Evolutionary conservation across 31 red algal genomes (phyloP).

Genomic region (Asparagopsis taxiformis): DNA sequence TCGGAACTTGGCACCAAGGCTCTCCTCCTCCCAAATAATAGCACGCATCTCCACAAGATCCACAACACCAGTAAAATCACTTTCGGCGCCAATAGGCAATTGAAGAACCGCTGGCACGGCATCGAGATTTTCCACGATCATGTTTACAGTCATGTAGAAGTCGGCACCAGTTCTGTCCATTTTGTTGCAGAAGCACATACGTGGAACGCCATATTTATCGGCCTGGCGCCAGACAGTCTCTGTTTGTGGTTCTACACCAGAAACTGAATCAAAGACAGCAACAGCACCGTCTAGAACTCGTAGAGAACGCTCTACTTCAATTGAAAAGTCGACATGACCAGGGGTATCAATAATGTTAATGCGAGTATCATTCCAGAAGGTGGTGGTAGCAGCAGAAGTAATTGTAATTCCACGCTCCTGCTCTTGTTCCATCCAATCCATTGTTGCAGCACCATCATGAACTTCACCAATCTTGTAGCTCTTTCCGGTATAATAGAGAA

Average conservation of each 20-base stretch:
- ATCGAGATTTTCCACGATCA: slow-evolving; percentile 86
- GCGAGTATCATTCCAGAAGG: slow-evolving; percentile 90
- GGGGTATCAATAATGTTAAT: slow-evolving; percentile 99
- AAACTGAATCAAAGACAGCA: slow-evolving; percentile 97
- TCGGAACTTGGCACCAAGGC: slow-evolving; percentile 90
- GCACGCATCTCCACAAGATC: slow-evolving; percentile 98
- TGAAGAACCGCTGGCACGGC: slow-evolving; percentile 85
- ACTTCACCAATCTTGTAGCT: slow-evolving; percentile 99
- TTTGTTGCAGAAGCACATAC: slow-evolving; percentile 99
- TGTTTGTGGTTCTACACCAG: slow-evolving; percentile 98
- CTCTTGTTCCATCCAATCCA: slow-evolving; percentile 99
- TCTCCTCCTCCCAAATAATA: slow-evolving; percentile 97
- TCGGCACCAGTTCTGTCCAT: slow-evolving; percentile 99
- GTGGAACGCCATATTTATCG: slow-evolving; percentile 91
- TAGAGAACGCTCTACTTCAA: slow-evolving; percentile 97
- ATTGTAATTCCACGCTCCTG: slow-evolving; percentile 99
- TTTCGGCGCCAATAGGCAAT: slow-evolving; percentile 96
- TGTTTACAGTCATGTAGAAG: slow-evolving; percentile 91
- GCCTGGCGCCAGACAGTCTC: slow-evolving; percentile 99
- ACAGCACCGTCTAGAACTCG: slow-evolving; percentile 98
- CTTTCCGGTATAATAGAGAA: slow-evolving; percentile 99
- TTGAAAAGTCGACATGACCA: slow-evolving; percentile 99
- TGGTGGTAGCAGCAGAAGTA: slow-evolving; percentile 97
- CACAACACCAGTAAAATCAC: slow-evolving; percentile 92
- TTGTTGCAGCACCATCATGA: slow-evolving; percentile 98